Percentiles rank a stretch among this genome's conserved stretches.
These are phyloP conservation scores for Aureobasidium sp. DNA, from an alignment of 2,329 filamentous ascomycete species.

Conservation along the genomic window DNA sequence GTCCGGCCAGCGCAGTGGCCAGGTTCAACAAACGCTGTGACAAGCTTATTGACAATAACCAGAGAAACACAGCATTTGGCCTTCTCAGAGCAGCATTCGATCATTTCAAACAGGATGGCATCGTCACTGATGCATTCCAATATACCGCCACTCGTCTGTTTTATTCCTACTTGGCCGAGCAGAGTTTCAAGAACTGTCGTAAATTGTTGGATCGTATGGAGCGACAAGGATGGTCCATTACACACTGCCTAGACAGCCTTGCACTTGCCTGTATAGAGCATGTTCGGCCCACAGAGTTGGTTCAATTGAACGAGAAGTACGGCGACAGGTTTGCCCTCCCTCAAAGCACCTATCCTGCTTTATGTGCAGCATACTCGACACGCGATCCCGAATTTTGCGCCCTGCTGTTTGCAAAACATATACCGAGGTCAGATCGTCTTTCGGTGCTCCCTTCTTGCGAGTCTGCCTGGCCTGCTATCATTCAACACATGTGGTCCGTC, in stretches of 20 bases:
- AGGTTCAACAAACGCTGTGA: background rate
- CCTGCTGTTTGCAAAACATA: background rate
- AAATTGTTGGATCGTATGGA: background rate
- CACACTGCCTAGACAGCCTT: background rate
- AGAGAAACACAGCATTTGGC: background rate
- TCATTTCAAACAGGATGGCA: background rate
- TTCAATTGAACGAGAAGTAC: background rate
- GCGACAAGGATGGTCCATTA: background rate
- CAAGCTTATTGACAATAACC: background rate
- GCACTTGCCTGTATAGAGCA: background rate
- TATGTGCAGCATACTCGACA: conserved; percentile 1
- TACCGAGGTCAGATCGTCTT: background rate
- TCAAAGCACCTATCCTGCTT: background rate
- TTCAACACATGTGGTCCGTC: background rate
- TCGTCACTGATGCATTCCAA: background rate
- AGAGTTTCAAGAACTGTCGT: background rate
- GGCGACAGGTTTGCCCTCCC: background rate
- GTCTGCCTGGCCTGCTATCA: conserved; percentile 8
- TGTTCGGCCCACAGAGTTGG: background rate
- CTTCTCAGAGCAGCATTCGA: background rate
- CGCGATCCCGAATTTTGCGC: background rate
- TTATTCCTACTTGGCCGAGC: background rate
- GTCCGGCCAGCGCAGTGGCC: background rate
- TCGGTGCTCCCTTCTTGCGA: background rate
- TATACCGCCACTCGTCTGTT: background rate